Percentiles rank a stretch among this genome's conserved stretches.
These are phyloP conservation scores for Kwoniella sp. DNA, from an alignment of 768 basidiomycete species.

Conservation along the genomic window DNA sequence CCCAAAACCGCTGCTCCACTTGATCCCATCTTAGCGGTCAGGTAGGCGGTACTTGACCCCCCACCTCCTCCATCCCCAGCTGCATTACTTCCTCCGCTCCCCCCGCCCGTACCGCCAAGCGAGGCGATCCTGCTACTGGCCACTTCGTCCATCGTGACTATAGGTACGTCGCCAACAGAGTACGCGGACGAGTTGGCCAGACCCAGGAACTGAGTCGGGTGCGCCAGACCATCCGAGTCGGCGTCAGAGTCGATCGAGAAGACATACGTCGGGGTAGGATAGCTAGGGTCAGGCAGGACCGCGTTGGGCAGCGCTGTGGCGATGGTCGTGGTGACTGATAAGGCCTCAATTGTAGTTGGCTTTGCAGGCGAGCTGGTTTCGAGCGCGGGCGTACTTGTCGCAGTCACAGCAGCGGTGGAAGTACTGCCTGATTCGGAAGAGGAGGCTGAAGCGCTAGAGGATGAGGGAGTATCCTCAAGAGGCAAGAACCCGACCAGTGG, in stretches of 20 bases:
- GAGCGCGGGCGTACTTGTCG: constrained; percentile 21
- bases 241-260: constrained; percentile 9
- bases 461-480: constrained; percentile 15
- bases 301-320: constrained; percentile 32
- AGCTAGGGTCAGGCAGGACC: constrained; percentile 27
- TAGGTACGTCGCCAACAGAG: constrained; percentile 25
- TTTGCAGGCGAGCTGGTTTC: constrained; percentile 26
- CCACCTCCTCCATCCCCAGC: neutral
- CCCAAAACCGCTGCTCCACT: too few species aligned
- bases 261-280: constrained; percentile 27
- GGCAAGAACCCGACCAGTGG: constrained; percentile 53
- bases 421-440: constrained; percentile 10
- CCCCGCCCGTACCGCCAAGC: constrained; percentile 11
- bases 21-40: neutral
- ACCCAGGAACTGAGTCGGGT: constrained; percentile 25
- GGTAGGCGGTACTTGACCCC: neutral
- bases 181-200: constrained; percentile 30
- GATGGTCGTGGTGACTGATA: constrained; percentile 29
- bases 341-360: constrained; percentile 29
- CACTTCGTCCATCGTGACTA: constrained; percentile 18
- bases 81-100: constrained; percentile 1
- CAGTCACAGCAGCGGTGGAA: neutral
- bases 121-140: constrained; percentile 11
- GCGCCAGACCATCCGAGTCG: constrained; percentile 10
- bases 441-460: neutral